Evolutionary conservation across 2,329 filamentous ascomycete species (phyloP), one percentile per base, ranked within the genome.

Genomic region (Parastagonospora nodorum): DNA sequence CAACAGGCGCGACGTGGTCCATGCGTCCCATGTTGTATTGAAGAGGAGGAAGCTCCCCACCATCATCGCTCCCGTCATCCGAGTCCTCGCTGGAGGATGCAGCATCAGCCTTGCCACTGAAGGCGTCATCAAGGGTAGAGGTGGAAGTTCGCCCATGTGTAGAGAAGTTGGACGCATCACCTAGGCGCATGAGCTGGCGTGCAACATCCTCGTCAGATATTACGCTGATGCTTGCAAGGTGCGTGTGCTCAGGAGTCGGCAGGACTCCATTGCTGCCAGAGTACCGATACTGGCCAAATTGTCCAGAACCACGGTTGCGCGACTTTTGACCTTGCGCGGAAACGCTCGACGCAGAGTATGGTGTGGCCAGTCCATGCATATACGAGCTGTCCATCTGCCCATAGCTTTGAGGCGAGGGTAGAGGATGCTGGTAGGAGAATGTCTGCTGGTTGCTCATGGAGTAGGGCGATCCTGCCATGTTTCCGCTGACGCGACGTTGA

Each of bases 181-280:
- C 92, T 47, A 99, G 84, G 63, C 93, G 89, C 87, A 99, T 97
- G 67, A 99, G 81, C 77, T 97, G 94, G 70, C 97, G 88, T 50
- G 94, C 94, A 55, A 97, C 94, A 75, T 99, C 94, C 75, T 99
- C 94, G 71, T 99, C 94, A 11, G 93, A 97, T 74, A 99, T 93
- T 74, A 91, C 95, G 76, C 93, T 97, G 41, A 60, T 58, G 32
- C 69, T 72, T 47, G 90, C 90, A 63, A 97, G 89, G 10, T 94
- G 99, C n/a, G 93, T 93, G 66, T 40, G 38, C 19, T 97, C 94
- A 24, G 94, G 94, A 2, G 94, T 99, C 15, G 92, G 92, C 57
- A 97, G 80, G 61, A 95, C 84, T 10, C 65, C 64, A 47, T 87
- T 86, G 57, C 80, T 73, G 31, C 64, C 70, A 42, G 75, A 76